These are phyloP conservation scores for Clarireedia homoeocarpa DNA, from an alignment of 2,329 filamentous ascomycete genomes.

Conservation along the genomic window DNA sequence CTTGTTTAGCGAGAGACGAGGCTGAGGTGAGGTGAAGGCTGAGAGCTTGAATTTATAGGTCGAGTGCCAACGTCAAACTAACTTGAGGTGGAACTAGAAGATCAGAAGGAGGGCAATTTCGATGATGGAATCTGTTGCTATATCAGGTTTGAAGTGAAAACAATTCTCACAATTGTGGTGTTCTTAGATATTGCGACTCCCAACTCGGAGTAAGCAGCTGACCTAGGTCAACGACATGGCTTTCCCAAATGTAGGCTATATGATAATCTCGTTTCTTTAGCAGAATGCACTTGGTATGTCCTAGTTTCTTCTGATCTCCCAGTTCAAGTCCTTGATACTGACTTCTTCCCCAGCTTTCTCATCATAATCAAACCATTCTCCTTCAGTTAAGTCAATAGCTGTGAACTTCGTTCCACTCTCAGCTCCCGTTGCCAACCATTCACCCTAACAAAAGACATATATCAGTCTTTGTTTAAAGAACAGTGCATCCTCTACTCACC, in stretches of 20 bases:
- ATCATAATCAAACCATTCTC: slow-evolving; percentile 97
- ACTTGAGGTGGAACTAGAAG: too few species aligned
- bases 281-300: not conserved
- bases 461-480: not conserved
- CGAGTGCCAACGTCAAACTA: not conserved
- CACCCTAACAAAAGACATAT: slow-evolving; percentile 50
- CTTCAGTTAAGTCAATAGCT: slow-evolving; percentile 74
- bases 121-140: too few species aligned
- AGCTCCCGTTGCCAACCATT: slow-evolving; percentile 77
- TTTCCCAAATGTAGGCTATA: too few species aligned
- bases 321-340: slow-evolving; percentile 81
- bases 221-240: not conserved
- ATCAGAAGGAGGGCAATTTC: too few species aligned
- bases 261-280: too few species aligned
- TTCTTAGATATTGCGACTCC: too few species aligned
- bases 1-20: not conserved
- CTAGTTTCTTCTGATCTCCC: slow-evolving; percentile 55
- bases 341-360: slow-evolving; percentile 90
- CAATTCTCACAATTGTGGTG: too few species aligned
- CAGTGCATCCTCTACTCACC: slow-evolving; percentile 39
- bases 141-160: too few species aligned
- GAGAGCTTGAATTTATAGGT: not conserved
- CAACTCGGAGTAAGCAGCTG: not conserved
- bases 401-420: slow-evolving; percentile 79
- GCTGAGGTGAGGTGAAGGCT: not conserved